phyloP scores from a whole-genome alignment of 140 eudicot species.

The Flaveria floridana region DNA sequence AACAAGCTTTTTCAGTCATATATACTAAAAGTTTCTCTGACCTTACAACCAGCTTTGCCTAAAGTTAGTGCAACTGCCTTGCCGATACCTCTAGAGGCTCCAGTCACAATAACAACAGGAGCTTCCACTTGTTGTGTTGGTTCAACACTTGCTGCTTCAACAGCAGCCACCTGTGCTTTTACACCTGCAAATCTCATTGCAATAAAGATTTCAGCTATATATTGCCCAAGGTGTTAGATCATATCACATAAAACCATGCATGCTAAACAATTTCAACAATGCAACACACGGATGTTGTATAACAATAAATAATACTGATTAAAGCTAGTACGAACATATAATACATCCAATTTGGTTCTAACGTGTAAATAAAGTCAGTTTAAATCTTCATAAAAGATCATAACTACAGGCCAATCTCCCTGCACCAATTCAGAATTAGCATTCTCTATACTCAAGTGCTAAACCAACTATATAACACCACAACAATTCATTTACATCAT shows the following conservation, averaged over 20 bases:
- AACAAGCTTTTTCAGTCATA: conserved; percentile 13
- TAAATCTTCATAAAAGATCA: background rate
- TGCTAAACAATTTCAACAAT: background rate
- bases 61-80: conserved; percentile 82
- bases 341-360: conserved; percentile 16
- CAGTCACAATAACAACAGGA: conserved; percentile 92
- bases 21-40: conserved; percentile 21
- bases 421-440: background rate
- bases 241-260: background rate
- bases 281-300: background rate
- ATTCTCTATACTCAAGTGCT: background rate
- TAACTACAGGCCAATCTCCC: background rate
- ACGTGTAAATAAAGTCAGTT: background rate
- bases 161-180: conserved; percentile 49
- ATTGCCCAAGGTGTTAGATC: conserved; percentile 3
- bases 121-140: conserved; percentile 57
- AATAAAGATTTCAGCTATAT: conserved; percentile 23
- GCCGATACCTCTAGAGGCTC: conserved; percentile 99
- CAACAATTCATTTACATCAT: background rate
- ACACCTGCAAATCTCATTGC: conserved; percentile 34
- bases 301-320: background rate
- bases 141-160: conserved; percentile 54
- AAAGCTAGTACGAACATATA: background rate
- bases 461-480: background rate
- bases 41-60: conserved; percentile 99